These are phyloP conservation scores for Cokeromyces recurvatus DNA, from an alignment of 371 early-diverging fungal species.

Conservation along the genomic window DNA sequence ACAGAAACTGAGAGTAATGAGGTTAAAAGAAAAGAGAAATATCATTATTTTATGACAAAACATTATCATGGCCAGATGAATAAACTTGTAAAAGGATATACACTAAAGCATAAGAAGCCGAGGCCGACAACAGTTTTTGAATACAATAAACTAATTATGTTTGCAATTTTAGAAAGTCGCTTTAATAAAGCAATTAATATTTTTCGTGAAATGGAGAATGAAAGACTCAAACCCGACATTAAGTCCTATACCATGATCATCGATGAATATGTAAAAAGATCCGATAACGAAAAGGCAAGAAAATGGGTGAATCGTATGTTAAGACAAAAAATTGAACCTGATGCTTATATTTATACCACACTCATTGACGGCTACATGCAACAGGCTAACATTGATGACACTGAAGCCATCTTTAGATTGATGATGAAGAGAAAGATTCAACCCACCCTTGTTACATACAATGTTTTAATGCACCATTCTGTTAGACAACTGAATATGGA, in stretches of 20 bases:
- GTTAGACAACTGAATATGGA: constrained; percentile 32
- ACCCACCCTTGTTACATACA: constrained; percentile 42
- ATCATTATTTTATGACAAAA: not conserved
- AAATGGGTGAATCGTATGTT: constrained; percentile 39
- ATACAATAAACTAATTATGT: constrained; percentile 23
- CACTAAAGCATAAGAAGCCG: constrained; percentile 12
- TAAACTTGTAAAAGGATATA: constrained; percentile 3
- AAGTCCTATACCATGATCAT: constrained; percentile 36
- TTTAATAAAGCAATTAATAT: constrained; percentile 29
- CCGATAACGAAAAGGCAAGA: constrained; percentile 30
- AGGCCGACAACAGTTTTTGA: constrained; percentile 7
- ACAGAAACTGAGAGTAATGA: not conserved
- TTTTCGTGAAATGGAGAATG: constrained; percentile 28
- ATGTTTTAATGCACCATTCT: constrained; percentile 43
- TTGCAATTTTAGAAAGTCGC: constrained; percentile 10
- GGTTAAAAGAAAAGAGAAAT: not conserved
- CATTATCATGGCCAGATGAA: not conserved
- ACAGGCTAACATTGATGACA: constrained; percentile 23
- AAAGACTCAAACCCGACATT: constrained; percentile 19
- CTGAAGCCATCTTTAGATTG: constrained; percentile 27
- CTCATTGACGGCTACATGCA: constrained; percentile 50
- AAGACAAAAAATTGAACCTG: constrained; percentile 18
- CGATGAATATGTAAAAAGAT: constrained; percentile 23
- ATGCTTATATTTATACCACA: constrained; percentile 39
- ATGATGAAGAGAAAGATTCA: constrained; percentile 34